Base-by-base conservation (phyloP, 148 eudicot genomes). In the Dysphania ambrosioides region DNA sequence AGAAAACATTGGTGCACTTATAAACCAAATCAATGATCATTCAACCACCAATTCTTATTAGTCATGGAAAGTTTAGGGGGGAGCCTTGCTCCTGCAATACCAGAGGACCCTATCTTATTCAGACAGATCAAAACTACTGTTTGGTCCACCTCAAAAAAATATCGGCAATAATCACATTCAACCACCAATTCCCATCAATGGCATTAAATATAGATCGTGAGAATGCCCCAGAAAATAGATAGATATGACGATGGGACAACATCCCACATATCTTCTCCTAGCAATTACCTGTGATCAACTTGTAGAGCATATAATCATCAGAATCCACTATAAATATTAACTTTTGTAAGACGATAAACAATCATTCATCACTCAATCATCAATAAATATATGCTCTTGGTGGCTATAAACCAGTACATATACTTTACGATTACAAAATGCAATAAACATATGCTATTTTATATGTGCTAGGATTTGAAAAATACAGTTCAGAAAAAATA, bases 371-470 rank as follows among this genome's bases (percentile, higher is more conserved):
- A 38, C 71, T 64, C 1, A 42, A 18, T 67, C 19, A 53, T 53
- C 9, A 65, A 30, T 40, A 68, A 12, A 77, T 29, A 24, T 29
- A 35, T 26, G 65, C 63, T 57, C 66, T 56, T 8, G 23, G 62
- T 73, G 77, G 64, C 77, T 68, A 34, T n/a, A 61, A 10, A 32
- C 8, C 34, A 68, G 70, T 60, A 51, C 56, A 29, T 34, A 42
- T 57, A 73, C 38, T 71, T 77, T 65, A 49, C 66, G 16, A 40
- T 40, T 35, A 55, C 15, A n/a, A 66, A 44, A 78, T 65, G 72
- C 66, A 68, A 68, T 74, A 68, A 79, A 36, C 47, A 31, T 62
- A 59, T 73, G 63, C 65, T 60, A 60, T 35, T 34, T 68, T 36
- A 57, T 70, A 67, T 74, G 26, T 8, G 16, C 36, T 12, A 19